phyloP scores from a whole-genome alignment of 1,139 yeast genomes.

The Pichia sp. region DNA sequence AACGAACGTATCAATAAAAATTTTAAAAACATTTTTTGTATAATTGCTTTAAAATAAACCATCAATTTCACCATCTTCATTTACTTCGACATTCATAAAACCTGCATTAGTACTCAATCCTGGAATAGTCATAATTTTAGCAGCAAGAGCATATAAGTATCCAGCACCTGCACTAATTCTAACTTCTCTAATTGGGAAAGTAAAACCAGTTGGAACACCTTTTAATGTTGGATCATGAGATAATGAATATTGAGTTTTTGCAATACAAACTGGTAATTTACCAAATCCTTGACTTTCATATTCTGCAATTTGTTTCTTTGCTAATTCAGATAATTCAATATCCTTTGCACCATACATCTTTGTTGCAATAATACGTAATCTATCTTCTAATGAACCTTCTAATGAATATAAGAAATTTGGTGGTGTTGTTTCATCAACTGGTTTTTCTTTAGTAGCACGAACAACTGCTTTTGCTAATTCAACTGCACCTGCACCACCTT shows the following conservation, averaged over 20 bases:
- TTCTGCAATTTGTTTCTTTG: constrained; percentile 58
- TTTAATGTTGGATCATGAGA: constrained; percentile 77
- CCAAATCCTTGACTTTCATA: constrained; percentile 69
- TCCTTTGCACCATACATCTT: constrained; percentile 73
- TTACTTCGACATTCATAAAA: constrained; percentile 77
- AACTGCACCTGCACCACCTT: constrained; percentile 74
- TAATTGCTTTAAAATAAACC: constrained; percentile 69
- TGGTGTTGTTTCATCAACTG: constrained; percentile 28
- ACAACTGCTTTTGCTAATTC: constrained; percentile 65
- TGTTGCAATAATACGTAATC: constrained; percentile 56
- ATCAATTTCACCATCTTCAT: constrained; percentile 73
- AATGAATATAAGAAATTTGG: constrained; percentile 58
- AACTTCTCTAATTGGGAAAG: constrained; percentile 73
- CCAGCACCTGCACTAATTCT: constrained; percentile 82
- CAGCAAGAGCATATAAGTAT: constrained; percentile 74
- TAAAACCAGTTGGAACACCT: constrained; percentile 76
- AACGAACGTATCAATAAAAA: background rate
- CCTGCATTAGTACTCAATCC: constrained; percentile 81
- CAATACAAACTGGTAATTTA: constrained; percentile 72
- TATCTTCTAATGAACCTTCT: constrained; percentile 56
- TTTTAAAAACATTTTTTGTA: background rate
- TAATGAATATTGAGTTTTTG: constrained; percentile 77
- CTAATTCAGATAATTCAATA: constrained; percentile 61
- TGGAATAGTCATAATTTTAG: constrained; percentile 79
- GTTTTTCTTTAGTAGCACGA: constrained; percentile 42